Conservation (phyloP, 1,139 yeast genomes). For the Arxiozyma bovina region DNA sequence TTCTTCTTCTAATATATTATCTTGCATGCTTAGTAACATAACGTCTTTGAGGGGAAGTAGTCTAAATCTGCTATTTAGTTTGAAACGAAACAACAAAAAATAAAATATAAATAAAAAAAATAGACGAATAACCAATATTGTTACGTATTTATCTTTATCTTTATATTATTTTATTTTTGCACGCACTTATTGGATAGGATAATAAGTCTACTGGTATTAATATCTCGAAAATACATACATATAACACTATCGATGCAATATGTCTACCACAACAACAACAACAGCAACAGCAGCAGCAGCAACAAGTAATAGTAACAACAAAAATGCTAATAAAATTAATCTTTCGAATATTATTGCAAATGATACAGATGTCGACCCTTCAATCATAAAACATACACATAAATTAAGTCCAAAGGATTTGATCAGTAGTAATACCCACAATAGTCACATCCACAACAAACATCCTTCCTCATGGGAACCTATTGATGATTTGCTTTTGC, state of each 20-base stretch:
- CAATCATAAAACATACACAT: neutral
- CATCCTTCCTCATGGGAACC: constrained; percentile 74
- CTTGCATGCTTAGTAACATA: too few species aligned
- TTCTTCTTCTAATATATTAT: too few species aligned
- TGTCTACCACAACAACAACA: neutral
- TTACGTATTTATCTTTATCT: too few species aligned
- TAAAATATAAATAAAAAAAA: too few species aligned
- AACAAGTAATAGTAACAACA: neutral
- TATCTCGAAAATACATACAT: neutral
- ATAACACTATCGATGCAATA: neutral
- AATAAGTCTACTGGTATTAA: too few species aligned
- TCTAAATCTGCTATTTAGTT: too few species aligned
- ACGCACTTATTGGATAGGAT: too few species aligned
- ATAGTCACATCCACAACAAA: constrained; percentile 8
- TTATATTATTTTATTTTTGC: too few species aligned
- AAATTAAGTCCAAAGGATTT: neutral
- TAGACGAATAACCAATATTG: too few species aligned
- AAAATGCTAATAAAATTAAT: neutral
- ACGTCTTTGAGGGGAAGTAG: too few species aligned
- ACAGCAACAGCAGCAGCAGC: neutral
- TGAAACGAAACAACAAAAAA: too few species aligned
- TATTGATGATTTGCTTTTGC: constrained; percentile 55
- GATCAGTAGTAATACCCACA: neutral
- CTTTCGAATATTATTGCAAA: neutral
- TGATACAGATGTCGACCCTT: neutral